These are phyloP conservation scores for Rhynchosporium graminicola DNA, from an alignment of 2,329 filamentous ascomycete species.

Conservation along the genomic window DNA sequence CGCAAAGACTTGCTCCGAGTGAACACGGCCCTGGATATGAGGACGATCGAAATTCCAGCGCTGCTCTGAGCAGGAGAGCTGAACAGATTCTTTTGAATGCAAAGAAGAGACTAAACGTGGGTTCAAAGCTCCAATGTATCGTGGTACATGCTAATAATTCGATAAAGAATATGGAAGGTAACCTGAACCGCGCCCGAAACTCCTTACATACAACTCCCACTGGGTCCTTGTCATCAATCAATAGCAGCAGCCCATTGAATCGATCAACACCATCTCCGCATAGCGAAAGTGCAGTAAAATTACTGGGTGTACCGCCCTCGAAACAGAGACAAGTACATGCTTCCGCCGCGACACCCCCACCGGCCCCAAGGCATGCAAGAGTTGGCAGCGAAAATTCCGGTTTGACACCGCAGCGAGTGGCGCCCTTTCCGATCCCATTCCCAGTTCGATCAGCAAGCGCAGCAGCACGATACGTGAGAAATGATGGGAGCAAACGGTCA, in stretches of 20 bases:
- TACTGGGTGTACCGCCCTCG: constrained; percentile 30
- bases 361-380: constrained; percentile 55
- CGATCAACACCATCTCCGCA: constrained; percentile 39
- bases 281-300: constrained; percentile 25
- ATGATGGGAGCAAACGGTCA: constrained; percentile 28
- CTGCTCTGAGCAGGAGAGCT: constrained; percentile 76
- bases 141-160: constrained; percentile 24
- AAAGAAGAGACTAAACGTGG: constrained; percentile 82
- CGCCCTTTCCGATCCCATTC: constrained; percentile 50
- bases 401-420: constrained; percentile 46
- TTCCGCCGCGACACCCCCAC: constrained; percentile 34
- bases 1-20: constrained; percentile 31
- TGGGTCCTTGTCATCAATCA: constrained; percentile 49
- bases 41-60: constrained; percentile 69
- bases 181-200: constrained; percentile 75
- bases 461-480: constrained; percentile 50
- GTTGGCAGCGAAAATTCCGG: constrained; percentile 63
- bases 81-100: constrained; percentile 92
- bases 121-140: constrained; percentile 40
- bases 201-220: constrained; percentile 59
- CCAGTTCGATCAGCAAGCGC: constrained; percentile 65
- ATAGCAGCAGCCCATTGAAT: constrained; percentile 43
- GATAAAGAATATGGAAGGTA: constrained; percentile 85
- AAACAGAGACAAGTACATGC: constrained; percentile 34
- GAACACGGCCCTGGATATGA: constrained; percentile 44